Evolutionary conservation across 2,329 filamentous ascomycete species (phyloP), one percentile per base, ranked within the genome.

Genomic region (Cytospora paraplurivora): DNA sequence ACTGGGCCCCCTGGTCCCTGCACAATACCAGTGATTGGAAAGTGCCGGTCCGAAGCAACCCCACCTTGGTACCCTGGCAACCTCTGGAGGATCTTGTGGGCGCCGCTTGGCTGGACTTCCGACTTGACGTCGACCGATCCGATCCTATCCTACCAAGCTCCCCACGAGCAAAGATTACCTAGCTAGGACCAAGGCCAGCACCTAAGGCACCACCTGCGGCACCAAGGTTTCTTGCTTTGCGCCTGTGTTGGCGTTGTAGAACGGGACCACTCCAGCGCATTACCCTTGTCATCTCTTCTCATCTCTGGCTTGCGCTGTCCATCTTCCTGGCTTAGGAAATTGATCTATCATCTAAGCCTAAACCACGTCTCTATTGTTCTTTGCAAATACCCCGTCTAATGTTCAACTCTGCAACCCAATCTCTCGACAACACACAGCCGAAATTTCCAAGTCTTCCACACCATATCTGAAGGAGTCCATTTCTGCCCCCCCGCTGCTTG

Each of bases 321-420:
- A 47, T 34, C 17, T 10, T 32, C 59, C 38, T 53, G 38, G 51
- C 59, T 49, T 38, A 49, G n/a, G n/a, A 38, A 33, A 37, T 44
- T 49, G 41, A 21, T 55, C 51, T 33, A 61, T 55, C 59, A 49
- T 55, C 59, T 55, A 41, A 55, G 49, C 59, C 55, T 37, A 55
- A 55, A 33, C 51, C 59, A 55, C 59, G 57, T 60, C n/a, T 33
- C 38, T 50, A 41, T 55, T 55, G 59, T n/a, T 47, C 41, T 41
- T 41, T 54, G 27, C 19, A 41, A 49, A 55, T 38, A 41, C 38
- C 38, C 37, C 38, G 37, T 61, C 51, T 51, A 41, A 55, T 38
- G 47, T 61, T 50, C 59, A 51, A 53, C 59, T 55, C 32, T 55
- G 19, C 59, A 41, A 17, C 37, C 21, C 59, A 49, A 49, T 53